A percentile compares a stretch with the other conserved stretches of the same genome.
Evolutionary conservation across 1,284 basidiomycete genomes (phyloP).

Genomic region (Pseudozyma tsukubaensis): DNA sequence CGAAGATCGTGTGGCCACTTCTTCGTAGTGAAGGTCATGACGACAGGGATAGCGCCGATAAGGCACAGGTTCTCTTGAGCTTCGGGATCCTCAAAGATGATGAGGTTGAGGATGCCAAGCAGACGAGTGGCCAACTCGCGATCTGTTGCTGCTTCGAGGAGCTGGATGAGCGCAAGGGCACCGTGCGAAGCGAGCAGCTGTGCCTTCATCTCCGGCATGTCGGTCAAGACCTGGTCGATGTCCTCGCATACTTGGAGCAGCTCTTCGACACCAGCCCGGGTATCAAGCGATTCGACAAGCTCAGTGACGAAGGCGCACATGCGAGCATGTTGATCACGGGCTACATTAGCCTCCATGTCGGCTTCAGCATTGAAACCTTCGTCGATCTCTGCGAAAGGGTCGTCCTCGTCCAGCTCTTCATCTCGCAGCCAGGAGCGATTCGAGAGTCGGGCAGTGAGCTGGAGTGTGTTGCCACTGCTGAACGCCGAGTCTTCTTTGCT

Average conservation of each 20-base stretch:
- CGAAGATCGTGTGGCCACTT: constrained; percentile 92
- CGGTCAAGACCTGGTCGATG: constrained; percentile 82
- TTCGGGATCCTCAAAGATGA: constrained; percentile 85
- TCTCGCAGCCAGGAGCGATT: constrained; percentile 58
- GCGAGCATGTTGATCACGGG: constrained; percentile 73
- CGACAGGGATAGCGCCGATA: constrained; percentile 74
- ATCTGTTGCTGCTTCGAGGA: constrained; percentile 82
- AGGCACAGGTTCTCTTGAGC: constrained; percentile 94
- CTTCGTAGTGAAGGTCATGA: constrained; percentile 86
- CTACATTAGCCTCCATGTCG: constrained; percentile 62
- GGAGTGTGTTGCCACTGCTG: constrained; percentile 41
- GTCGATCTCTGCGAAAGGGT: constrained; percentile 62
- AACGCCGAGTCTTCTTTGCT: constrained; percentile 31
- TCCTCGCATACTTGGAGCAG: constrained; percentile 86
- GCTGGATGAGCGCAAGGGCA: constrained; percentile 91
- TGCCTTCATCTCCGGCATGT: constrained; percentile 86
- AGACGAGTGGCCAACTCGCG: constrained; percentile 85
- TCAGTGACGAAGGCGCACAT: constrained; percentile 82
- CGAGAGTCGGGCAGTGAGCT: constrained; percentile 57
- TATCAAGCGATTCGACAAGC: constrained; percentile 85
- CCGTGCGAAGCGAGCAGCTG: constrained; percentile 92
- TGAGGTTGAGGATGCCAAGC: constrained; percentile 87
- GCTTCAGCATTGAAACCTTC: constrained; percentile 57
- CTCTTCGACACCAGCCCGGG: constrained; percentile 81
- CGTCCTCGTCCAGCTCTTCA: constrained; percentile 56